Percentiles rank a stretch among this genome's conserved stretches.
Conservation (phyloP, 2,329 filamentous ascomycete species). For the Pseudocercospora crystallina region DNA sequence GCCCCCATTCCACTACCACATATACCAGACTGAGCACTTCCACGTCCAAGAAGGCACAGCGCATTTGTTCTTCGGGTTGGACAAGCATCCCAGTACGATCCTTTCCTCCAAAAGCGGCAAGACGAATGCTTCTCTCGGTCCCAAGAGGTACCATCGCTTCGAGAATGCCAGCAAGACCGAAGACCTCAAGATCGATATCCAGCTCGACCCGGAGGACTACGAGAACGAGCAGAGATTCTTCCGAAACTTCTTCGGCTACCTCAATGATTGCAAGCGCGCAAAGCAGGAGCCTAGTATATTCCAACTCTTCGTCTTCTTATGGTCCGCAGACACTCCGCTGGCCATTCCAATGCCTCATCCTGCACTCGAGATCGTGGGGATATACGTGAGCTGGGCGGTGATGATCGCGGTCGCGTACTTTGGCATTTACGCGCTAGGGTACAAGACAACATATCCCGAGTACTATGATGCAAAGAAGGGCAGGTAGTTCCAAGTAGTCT, state of each 20-base stretch:
- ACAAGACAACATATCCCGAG: slow-evolving; percentile 22
- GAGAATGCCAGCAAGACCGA: slow-evolving; percentile 22
- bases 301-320: slow-evolving; percentile 25
- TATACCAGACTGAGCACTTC: slow-evolving; percentile 26
- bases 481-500: slow-evolving; percentile 1
- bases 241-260: slow-evolving; percentile 25
- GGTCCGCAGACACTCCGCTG: slow-evolving; percentile 22
- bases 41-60: slow-evolving; percentile 20
- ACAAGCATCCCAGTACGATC: slow-evolving; percentile 11
- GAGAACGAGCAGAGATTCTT: slow-evolving; percentile 26
- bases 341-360: slow-evolving; percentile 22
- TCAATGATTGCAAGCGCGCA: slow-evolving; percentile 22
- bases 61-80: slow-evolving; percentile 22
- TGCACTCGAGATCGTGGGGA: slow-evolving; percentile 16
- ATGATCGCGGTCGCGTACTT: slow-evolving; percentile 21
- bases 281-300: slow-evolving; percentile 19
- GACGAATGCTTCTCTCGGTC: slow-evolving; percentile 15
- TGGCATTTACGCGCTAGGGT: slow-evolving; percentile 20
- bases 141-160: slow-evolving; percentile 23
- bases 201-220: slow-evolving; percentile 24
- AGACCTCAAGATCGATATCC: slow-evolving; percentile 21
- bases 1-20: slow-evolving; percentile 26
- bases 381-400: slow-evolving; percentile 21
- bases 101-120: slow-evolving; percentile 15
- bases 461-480: slow-evolving; percentile 22